Conservation (phyloP, 805 yeast species). For the Sporopachydermia lactativora region DNA sequence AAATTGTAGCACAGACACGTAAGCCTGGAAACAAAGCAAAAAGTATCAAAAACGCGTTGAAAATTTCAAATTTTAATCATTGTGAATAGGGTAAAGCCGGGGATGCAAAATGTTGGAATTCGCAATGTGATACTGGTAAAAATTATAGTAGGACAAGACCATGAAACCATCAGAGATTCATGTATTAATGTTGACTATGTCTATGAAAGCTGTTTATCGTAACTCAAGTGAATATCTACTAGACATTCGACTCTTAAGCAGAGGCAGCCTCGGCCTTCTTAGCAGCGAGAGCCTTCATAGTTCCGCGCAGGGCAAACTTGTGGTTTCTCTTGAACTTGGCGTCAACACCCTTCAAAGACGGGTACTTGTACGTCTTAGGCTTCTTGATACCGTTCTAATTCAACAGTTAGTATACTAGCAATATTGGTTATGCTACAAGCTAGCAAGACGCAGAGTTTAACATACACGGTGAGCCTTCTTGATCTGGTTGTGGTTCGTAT, state of each 20-base stretch:
- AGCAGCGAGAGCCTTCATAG: conserved; percentile 86
- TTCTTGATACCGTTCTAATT: conserved; percentile 89
- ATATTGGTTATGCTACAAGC: background rate
- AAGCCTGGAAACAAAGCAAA: too few relatives aligned
- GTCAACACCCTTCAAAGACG: conserved; percentile 97
- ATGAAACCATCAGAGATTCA: too few relatives aligned
- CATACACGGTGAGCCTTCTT: conserved; percentile 88
- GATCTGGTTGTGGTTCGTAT: conserved; percentile 99
- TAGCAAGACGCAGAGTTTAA: conserved; percentile 3
- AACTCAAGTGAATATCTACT: too few relatives aligned
- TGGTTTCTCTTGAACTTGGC: conserved; percentile 99
- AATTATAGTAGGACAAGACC: too few relatives aligned
- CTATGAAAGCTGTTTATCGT: background rate
- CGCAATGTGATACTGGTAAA: too few relatives aligned
- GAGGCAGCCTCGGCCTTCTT: conserved; percentile 42
- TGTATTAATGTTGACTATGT: background rate
- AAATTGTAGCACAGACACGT: too few relatives aligned
- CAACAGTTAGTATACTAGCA: background rate
- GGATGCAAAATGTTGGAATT: too few relatives aligned
- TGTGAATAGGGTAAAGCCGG: too few relatives aligned
- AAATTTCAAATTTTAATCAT: too few relatives aligned
- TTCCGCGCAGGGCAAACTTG: conserved; percentile 97
- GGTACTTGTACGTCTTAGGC: conserved; percentile 97
- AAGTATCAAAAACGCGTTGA: too few relatives aligned
- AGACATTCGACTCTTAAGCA: conserved; percentile 16